Evolutionary conservation across 2,329 filamentous ascomycete species (phyloP).

Genomic region (Sporothrix brunneoviolacea): DNA sequence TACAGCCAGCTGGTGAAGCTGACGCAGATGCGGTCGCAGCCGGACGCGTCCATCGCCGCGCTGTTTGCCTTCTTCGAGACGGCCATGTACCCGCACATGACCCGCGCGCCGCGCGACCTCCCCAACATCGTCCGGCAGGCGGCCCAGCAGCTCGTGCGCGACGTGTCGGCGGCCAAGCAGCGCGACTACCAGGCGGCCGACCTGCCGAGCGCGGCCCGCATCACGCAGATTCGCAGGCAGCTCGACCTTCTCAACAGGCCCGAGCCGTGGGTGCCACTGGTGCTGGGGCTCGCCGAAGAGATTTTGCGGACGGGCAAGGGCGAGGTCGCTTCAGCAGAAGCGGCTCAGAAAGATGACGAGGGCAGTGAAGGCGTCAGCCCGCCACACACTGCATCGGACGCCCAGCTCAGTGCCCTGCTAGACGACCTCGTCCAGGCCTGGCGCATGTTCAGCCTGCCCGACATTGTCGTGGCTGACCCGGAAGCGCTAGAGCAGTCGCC

Average conservation of each 20-base stretch:
- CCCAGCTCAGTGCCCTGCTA: constrained; percentile 30
- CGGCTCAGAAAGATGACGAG: constrained; percentile 13
- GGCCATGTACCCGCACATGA: constrained; percentile 26
- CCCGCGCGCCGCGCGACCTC: constrained; percentile 19
- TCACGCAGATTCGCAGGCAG: constrained; percentile 31
- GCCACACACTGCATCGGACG: too few species aligned
- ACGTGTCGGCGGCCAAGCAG: constrained; percentile 28
- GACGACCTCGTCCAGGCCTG: constrained; percentile 35
- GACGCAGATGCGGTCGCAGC: constrained; percentile 22
- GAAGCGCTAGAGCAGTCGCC: constrained; percentile 1
- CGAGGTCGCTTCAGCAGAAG: neutral
- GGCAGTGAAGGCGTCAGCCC: too few species aligned
- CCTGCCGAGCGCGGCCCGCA: constrained; percentile 33
- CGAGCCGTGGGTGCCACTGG: constrained; percentile 28
- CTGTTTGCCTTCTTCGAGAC: constrained; percentile 29
- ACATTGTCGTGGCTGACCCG: constrained; percentile 14
- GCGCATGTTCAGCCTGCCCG: constrained; percentile 32
- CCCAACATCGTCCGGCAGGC: constrained; percentile 27
- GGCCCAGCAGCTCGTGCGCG: constrained; percentile 25
- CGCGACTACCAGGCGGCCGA: constrained; percentile 23
- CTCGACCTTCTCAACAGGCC: constrained; percentile 28
- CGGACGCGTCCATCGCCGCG: constrained; percentile 15
- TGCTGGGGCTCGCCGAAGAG: constrained; percentile 28
- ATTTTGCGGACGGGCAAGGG: constrained; percentile 20
- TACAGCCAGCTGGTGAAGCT: constrained; percentile 25